Conservation (phyloP, 345 rosid genomes). For the Gossypium stocksii region DNA sequence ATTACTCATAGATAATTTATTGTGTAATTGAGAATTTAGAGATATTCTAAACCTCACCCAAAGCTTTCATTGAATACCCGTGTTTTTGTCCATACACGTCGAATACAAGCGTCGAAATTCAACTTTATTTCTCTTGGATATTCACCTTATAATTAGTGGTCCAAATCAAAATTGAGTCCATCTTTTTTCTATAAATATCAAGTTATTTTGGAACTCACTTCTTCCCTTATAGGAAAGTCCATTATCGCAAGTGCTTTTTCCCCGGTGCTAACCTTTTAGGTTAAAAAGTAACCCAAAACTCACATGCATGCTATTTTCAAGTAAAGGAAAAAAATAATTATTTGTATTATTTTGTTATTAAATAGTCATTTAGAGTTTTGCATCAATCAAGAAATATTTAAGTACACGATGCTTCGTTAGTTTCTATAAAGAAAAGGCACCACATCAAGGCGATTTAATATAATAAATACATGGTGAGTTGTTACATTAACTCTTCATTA, state of each 20-base stretch:
- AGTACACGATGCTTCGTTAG: too few relatives aligned
- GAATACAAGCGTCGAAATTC: too few relatives aligned
- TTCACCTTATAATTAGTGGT: too few relatives aligned
- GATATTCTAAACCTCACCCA: too few relatives aligned
- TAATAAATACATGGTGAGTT: background rate
- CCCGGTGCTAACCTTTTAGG: background rate
- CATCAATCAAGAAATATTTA: background rate
- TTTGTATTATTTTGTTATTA: background rate
- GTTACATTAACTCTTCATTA: background rate
- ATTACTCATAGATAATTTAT: too few relatives aligned
- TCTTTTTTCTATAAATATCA: background rate
- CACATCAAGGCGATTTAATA: background rate
- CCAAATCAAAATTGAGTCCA: background rate
- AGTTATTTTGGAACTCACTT: background rate
- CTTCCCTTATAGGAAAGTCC: background rate
- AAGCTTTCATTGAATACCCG: too few relatives aligned
- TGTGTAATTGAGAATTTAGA: too few relatives aligned
- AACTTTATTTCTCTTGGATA: too few relatives aligned
- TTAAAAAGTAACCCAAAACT: background rate
- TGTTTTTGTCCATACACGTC: too few relatives aligned
- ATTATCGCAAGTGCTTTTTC: background rate
- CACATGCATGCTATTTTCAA: background rate
- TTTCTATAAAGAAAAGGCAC: background rate
- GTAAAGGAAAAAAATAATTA: background rate
- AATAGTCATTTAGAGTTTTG: background rate